Evolutionary conservation across 2,329 filamentous ascomycete genomes (phyloP).

Genomic region (Colletotrichum nymphaeae): DNA sequence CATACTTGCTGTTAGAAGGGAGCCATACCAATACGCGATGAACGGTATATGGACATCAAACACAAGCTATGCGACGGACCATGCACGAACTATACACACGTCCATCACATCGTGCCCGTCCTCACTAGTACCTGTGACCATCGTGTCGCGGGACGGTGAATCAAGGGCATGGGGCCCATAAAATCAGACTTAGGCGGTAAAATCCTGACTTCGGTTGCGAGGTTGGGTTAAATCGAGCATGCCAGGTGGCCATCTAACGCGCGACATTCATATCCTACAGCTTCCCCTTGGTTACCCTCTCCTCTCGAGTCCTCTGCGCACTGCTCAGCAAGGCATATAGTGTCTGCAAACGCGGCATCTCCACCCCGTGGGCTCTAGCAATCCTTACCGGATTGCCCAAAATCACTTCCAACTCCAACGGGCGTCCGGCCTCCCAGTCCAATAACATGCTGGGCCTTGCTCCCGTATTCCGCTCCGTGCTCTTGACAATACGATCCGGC

Average conservation of each 20-base stretch:
- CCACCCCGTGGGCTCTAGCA: conserved; percentile 69
- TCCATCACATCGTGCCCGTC: no score
- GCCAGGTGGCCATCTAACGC: background rate
- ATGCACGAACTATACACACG: no score
- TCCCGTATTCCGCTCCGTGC: conserved; percentile 72
- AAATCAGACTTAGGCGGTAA: background rate
- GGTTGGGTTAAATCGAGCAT: no score
- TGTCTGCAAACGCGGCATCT: conserved; percentile 75
- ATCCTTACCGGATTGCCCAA: conserved; percentile 77
- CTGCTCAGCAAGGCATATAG: conserved; percentile 75
- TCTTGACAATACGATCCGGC: conserved; percentile 71
- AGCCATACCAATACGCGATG: no score
- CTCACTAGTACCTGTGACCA: no score
- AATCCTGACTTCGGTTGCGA: background rate
- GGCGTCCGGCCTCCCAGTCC: conserved; percentile 75
- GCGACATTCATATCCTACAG: conserved; percentile 40
- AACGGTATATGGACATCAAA: no score
- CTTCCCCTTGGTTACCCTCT: conserved; percentile 43
- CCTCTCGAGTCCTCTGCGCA: conserved; percentile 66
- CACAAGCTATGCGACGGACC: no score
- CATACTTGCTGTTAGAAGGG: no score
- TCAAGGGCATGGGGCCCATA: no score
- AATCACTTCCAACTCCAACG: conserved; percentile 79
- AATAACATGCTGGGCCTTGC: conserved; percentile 75
- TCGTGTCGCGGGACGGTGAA: no score